phyloP scores from a whole-genome alignment of 2,329 filamentous ascomycete genomes.

The Pseudogymnoascus sp. region DNA sequence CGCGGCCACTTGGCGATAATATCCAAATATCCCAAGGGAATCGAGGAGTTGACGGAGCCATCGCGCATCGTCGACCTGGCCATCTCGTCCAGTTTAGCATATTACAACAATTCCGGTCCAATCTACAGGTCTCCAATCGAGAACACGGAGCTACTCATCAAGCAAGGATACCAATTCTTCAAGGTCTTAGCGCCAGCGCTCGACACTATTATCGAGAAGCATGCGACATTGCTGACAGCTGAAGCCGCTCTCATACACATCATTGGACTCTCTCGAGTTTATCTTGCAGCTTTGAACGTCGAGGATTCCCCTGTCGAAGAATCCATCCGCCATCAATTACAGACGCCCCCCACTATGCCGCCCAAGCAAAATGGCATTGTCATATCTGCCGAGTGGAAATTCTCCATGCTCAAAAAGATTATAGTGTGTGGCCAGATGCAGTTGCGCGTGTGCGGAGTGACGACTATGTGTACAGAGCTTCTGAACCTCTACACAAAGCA shows the following conservation, averaged over 20 bases:
- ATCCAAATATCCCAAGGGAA: slow-evolving; percentile 40
- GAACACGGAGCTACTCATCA: slow-evolving; percentile 31
- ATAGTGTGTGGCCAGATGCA: slow-evolving; percentile 87
- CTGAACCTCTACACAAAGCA: slow-evolving; percentile 57
- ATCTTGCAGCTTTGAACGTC: slow-evolving; percentile 33
- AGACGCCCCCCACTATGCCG: slow-evolving; percentile 31
- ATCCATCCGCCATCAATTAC: slow-evolving; percentile 22
- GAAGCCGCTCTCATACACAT: slow-evolving; percentile 39
- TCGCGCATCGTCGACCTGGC: slow-evolving; percentile 21
- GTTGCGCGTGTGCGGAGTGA: slow-evolving; percentile 70
- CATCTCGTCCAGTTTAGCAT: slow-evolving; percentile 16
- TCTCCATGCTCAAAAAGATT: slow-evolving; percentile 61
- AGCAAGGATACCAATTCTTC: slow-evolving; percentile 39
- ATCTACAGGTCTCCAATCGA: slow-evolving; percentile 19
- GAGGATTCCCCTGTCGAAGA: slow-evolving; percentile 18
- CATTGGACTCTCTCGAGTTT: slow-evolving; percentile 37
- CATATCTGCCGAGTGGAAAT: slow-evolving; percentile 59
- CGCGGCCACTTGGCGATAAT: slow-evolving; percentile 35
- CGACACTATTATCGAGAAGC: slow-evolving; percentile 45
- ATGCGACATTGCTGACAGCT: slow-evolving; percentile 43
- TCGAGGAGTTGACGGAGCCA: slow-evolving; percentile 25
- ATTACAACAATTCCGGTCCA: slow-evolving; percentile 16
- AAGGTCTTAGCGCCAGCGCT: slow-evolving; percentile 37
- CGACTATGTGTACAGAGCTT: slow-evolving; percentile 64
- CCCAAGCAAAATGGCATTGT: slow-evolving; percentile 39